phyloP scores from a whole-genome alignment of 176 grass and related monocot genomes.

The Bolboschoenus planiculmis region DNA sequence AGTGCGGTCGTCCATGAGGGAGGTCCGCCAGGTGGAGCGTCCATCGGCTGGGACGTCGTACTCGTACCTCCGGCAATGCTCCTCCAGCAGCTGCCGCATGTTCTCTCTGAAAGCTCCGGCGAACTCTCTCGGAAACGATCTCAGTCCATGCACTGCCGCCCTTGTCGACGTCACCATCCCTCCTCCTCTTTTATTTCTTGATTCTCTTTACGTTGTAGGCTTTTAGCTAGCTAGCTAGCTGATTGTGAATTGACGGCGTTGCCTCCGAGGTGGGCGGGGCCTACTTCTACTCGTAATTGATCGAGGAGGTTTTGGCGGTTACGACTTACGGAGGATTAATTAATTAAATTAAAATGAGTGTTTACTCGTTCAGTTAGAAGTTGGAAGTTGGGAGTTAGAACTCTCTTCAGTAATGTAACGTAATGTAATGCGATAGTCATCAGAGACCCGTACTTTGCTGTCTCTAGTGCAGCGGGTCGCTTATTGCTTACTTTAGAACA shows the following conservation, averaged over 20 bases:
- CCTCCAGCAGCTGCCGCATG: neutral
- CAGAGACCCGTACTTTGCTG: neutral
- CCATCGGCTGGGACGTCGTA: neutral
- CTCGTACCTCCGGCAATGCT: neutral
- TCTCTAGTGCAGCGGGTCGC: neutral
- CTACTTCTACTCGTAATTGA: neutral
- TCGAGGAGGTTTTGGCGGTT: neutral
- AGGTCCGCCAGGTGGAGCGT: neutral
- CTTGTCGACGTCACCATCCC: neutral
- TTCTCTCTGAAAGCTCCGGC: slow-evolving; percentile 21
- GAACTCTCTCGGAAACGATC: slow-evolving; percentile 16
- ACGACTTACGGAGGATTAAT: neutral
- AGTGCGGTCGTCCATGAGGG: neutral
- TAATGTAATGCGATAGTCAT: too few relatives aligned
- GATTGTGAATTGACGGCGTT: neutral
- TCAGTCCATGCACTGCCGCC: neutral
- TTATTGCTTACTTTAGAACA: too few relatives aligned
- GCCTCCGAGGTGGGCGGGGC: neutral
- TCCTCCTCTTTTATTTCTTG: too few relatives aligned
- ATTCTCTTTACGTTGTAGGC: too few relatives aligned
- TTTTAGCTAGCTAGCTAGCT: too few relatives aligned
- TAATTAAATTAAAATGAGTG: neutral
- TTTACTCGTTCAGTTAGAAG: neutral
- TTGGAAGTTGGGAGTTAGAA: too few relatives aligned
- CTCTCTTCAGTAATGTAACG: too few relatives aligned